Percentiles rank a stretch among this genome's conserved stretches.
Conservation (phyloP, 75 land plant species). For the Pinus albicaulis region DNA sequence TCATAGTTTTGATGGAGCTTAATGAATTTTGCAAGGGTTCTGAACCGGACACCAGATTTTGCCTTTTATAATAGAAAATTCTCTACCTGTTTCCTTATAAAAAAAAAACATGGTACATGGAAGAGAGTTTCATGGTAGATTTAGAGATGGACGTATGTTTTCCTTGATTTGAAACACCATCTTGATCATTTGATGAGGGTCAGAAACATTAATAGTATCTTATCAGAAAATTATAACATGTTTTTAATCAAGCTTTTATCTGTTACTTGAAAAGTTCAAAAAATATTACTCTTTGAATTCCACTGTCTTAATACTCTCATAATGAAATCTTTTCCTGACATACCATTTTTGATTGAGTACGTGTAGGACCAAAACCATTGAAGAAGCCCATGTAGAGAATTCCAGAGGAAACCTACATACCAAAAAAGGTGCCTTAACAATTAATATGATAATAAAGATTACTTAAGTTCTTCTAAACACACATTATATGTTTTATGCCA, state of each 20-base stretch:
- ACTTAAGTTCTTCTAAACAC: not conserved
- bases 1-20: too few species aligned
- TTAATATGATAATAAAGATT: not conserved
- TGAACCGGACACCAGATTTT: too few species aligned
- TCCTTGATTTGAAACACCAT: too few species aligned
- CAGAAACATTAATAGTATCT: too few species aligned
- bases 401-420: conserved; percentile 59
- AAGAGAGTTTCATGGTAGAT: too few species aligned
- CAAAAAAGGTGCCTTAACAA: not conserved
- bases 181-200: too few species aligned
- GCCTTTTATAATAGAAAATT: too few species aligned
- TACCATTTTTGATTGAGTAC: conserved; percentile 83
- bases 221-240: not conserved
- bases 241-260: not conserved
- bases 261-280: not conserved
- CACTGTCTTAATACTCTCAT: not conserved
- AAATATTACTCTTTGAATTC: not conserved
- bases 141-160: too few species aligned
- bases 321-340: not conserved
- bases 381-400: conserved; percentile 58
- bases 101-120: too few species aligned
- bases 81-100: too few species aligned
- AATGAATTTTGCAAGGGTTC: too few species aligned
- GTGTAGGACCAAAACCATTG: conserved; percentile 61
- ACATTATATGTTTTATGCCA: not conserved